Conservation (phyloP, 768 basidiomycete species). For the Boletellus sp. region DNA sequence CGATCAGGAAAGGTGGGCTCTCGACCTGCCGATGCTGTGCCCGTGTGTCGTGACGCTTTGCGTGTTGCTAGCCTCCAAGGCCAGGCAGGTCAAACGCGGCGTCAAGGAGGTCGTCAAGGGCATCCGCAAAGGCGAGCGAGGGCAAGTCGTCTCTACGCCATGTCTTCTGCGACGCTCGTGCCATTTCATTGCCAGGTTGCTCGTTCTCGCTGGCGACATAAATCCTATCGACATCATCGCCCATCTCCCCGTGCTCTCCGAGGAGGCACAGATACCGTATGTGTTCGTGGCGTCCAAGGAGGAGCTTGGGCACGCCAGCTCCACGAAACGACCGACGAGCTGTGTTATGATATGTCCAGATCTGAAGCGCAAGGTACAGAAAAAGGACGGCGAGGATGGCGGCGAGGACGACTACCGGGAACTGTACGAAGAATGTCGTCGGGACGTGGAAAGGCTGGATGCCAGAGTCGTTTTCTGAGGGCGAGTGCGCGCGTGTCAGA, state of each 20-base stretch:
- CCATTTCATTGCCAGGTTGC: conserved; percentile 48
- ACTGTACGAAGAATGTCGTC: conserved; percentile 79
- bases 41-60: background rate
- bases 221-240: conserved; percentile 98
- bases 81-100: conserved; percentile 92
- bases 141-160: conserved; percentile 47
- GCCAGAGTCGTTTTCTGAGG: conserved; percentile 57
- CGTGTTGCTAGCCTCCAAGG: conserved; percentile 71
- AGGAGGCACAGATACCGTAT: conserved; percentile 90
- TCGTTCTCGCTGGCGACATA: conserved; percentile 94
- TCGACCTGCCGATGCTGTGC: background rate
- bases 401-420: conserved; percentile 85
- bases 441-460: conserved; percentile 82
- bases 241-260: conserved; percentile 89
- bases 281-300: conserved; percentile 90
- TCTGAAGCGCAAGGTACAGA: conserved; percentile 66
- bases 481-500: conserved; percentile 13
- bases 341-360: conserved; percentile 93
- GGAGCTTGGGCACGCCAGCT: conserved; percentile 91
- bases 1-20: conserved; percentile 79
- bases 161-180: background rate
- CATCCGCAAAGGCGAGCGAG: conserved; percentile 95
- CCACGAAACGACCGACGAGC: conserved; percentile 96
- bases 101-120: conserved; percentile 99
- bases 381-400: conserved; percentile 57